Evolutionary conservation across 129 eudicot species (phyloP), one percentile per base, ranked within the genome.

Genomic region (Saposhnikovia divaricata): DNA sequence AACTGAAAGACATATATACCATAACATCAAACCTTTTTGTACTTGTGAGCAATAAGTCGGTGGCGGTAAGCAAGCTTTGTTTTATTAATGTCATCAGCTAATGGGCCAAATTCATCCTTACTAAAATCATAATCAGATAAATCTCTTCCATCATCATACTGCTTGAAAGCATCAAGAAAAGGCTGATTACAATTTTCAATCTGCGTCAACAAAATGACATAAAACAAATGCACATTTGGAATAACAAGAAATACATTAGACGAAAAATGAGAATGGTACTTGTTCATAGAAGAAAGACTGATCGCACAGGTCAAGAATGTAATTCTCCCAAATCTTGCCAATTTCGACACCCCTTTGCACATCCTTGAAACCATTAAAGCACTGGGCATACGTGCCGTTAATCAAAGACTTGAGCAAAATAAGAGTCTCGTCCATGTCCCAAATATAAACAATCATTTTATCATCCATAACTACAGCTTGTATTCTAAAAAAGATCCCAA

Each of bases 341-440:
- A 91, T 88, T 72, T 92, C 88, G 15, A 82, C 79, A 23, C 96
- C 96, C 89, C 82, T 90, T 77, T 92, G 76, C 40, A 89, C 93
- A 88, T 94, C 93, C 89, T 94, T 94, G 3, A 73, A 57, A 50
- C 96, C 97, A 66, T 85, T 83, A 80, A 86, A 94, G 66, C 89
- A 88, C 82, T 79, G 79, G 9, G 98, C 96, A 81, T 91, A 94
- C 73, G 98, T 69, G 37, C 92, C 97, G 53, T 85, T 85, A 78
- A 92, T 87, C 81, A 94, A 89, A 2, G 98, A 94, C 81, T 94
- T 94, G 2, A 94, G 93, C 83, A 94, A 84, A 81, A 94, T 90
- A 23, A 94, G 93, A 77, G 98, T 94, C 88, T 91, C 98, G 61
- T 94, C 98, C 98, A 94, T 91, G 87, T 94, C 98, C 98, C 98